phyloP scores from a whole-genome alignment of 495 filamentous ascomycete genomes.

The Pseudotulostoma volvatum region DNA sequence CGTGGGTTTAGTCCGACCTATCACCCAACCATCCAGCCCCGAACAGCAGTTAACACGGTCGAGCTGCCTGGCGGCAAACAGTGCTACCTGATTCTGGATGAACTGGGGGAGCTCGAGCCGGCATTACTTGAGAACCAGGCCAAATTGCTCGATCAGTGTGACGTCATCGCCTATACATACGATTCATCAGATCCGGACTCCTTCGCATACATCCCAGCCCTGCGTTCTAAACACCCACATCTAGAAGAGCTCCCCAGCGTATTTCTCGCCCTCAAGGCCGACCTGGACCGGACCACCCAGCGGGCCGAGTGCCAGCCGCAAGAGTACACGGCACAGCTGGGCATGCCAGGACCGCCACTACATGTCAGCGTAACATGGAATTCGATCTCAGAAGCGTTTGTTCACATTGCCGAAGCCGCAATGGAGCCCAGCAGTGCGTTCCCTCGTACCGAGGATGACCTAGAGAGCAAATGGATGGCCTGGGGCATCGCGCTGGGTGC shows the following conservation, averaged over 20 bases:
- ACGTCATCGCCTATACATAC: slow-evolving; percentile 88
- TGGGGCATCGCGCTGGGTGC: slow-evolving; percentile 76
- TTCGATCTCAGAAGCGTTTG: slow-evolving; percentile 82
- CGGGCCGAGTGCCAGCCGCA: slow-evolving; percentile 83
- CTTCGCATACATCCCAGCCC: slow-evolving; percentile 74
- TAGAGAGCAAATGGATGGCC: slow-evolving; percentile 60
- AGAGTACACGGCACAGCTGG: slow-evolving; percentile 67
- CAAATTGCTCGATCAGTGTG: slow-evolving; percentile 82
- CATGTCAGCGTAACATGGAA: slow-evolving; percentile 91
- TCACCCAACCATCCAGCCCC: slow-evolving; percentile 84
- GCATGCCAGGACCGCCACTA: slow-evolving; percentile 58
- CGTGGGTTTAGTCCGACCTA: slow-evolving; percentile 75
- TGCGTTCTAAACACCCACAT: slow-evolving; percentile 62
- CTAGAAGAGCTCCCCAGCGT: slow-evolving; percentile 77
- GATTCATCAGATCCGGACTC: slow-evolving; percentile 92
- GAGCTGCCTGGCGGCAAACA: slow-evolving; percentile 93
- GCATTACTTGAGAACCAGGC: slow-evolving; percentile 83
- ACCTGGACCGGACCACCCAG: slow-evolving; percentile 86
- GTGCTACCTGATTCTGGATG: slow-evolving; percentile 88
- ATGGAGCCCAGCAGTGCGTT: slow-evolving; percentile 76
- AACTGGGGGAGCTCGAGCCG: slow-evolving; percentile 87
- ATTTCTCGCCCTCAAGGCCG: slow-evolving; percentile 85
- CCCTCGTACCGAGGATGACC: slow-evolving; percentile 71
- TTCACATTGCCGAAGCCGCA: slow-evolving; percentile 75
- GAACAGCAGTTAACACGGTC: slow-evolving; percentile 87